Evolutionary conservation across 129 eudicot genomes (phyloP).

Genomic region (Kitagawia praeruptora): DNA sequence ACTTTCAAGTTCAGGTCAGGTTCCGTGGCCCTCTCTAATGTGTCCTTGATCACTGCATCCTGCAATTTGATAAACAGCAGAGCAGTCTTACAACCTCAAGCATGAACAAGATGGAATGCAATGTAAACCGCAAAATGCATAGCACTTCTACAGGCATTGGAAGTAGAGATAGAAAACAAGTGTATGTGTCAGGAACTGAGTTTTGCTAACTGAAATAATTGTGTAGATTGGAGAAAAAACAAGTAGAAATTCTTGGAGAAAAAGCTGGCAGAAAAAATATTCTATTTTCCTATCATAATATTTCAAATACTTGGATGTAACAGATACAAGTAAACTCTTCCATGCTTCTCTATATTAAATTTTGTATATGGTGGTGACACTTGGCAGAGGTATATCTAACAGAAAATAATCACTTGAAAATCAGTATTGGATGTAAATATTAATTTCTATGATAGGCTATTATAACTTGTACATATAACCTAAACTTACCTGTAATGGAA

Average conservation of each 20-base stretch:
- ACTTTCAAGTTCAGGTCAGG: slow-evolving; percentile 66
- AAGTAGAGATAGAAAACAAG: background rate
- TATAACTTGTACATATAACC: background rate
- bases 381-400: background rate
- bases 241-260: background rate
- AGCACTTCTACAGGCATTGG: background rate
- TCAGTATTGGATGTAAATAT: background rate
- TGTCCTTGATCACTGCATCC: slow-evolving; percentile 92
- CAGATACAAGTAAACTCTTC: background rate
- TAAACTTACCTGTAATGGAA: slow-evolving; percentile 76
- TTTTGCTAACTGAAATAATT: background rate
- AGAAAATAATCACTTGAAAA: background rate
- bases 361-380: background rate
- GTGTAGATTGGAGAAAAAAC: background rate
- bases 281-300: background rate
- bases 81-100: background rate
- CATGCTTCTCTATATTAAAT: background rate
- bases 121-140: background rate
- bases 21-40: slow-evolving; percentile 78
- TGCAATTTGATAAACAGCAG: slow-evolving; percentile 19
- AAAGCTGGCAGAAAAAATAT: background rate
- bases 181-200: background rate
- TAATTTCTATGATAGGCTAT: background rate
- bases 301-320: background rate
- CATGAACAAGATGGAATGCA: background rate